Conservation (phyloP, 2,329 filamentous ascomycete species). For the Stagonosporopsis tanaceti region DNA sequence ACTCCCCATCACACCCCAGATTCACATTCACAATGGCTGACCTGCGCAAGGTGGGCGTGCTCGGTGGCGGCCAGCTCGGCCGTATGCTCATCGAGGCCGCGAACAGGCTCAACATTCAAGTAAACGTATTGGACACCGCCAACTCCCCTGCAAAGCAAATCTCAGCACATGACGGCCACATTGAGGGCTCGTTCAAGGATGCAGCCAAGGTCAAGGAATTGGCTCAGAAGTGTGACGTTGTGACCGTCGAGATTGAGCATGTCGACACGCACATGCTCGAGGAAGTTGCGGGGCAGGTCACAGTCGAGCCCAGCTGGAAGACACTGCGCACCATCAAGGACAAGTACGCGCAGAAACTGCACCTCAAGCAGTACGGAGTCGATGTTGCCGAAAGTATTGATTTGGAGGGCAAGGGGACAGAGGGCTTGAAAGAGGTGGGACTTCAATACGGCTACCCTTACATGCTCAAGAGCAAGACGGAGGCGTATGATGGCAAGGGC, state of each 20-base stretch:
- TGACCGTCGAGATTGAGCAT: constrained; percentile 96
- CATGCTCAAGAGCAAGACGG: constrained; percentile 91
- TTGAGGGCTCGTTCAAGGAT: constrained; percentile 89
- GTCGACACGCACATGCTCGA: constrained; percentile 90
- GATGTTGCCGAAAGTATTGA: constrained; percentile 76
- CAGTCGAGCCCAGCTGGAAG: constrained; percentile 80
- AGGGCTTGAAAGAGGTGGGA: constrained; percentile 70
- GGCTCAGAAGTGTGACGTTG: constrained; percentile 77
- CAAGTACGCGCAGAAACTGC: constrained; percentile 89
- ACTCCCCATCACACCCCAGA: constrained; percentile 4
- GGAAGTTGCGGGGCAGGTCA: constrained; percentile 74
- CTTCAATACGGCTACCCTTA: constrained; percentile 77
- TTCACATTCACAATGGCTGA: constrained; percentile 37
- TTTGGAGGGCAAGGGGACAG: constrained; percentile 65
- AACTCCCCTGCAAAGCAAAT: constrained; percentile 86
- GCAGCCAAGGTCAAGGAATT: constrained; percentile 78
- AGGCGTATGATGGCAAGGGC: constrained; percentile 90
- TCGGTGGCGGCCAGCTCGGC: constrained; percentile 69
- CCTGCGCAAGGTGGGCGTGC: constrained; percentile 45
- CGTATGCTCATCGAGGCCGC: constrained; percentile 95
- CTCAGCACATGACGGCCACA: constrained; percentile 75
- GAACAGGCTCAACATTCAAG: constrained; percentile 76
- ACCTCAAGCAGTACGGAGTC: constrained; percentile 72
- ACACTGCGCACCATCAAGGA: constrained; percentile 91
- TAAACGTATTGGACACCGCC: constrained; percentile 80